These are phyloP conservation scores for Eimeria acervulina DNA, from an alignment of 169 alveolate species.

Conservation along the genomic window DNA sequence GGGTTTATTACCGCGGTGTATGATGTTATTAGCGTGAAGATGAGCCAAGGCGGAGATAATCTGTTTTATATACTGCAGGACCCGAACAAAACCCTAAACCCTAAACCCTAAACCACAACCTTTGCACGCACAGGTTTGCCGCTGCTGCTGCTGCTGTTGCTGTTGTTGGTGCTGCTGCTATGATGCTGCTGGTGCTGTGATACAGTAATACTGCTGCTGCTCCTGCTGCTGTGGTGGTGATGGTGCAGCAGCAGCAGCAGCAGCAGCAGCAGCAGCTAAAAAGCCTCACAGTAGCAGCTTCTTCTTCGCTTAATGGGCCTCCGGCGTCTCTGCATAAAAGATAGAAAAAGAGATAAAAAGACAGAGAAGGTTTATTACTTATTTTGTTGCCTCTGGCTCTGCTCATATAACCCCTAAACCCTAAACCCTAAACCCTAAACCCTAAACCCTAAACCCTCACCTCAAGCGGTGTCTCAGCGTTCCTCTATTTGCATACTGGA, in stretches of 20 bases:
- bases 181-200: too few relatives aligned
- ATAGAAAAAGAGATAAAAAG: too few relatives aligned
- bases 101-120: too few relatives aligned
- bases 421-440: neutral
- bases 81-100: neutral
- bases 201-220: too few relatives aligned
- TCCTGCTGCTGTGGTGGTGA: too few relatives aligned
- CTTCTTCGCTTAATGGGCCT: slow-evolving; percentile 26
- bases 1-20: neutral
- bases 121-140: too few relatives aligned
- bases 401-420: too few relatives aligned
- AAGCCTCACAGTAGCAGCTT: neutral
- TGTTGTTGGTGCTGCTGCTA: too few relatives aligned
- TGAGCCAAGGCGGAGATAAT: slow-evolving; percentile 32
- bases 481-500: slow-evolving; percentile 57
- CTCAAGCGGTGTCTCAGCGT: slow-evolving; percentile 56
- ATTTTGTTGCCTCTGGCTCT: too few relatives aligned
- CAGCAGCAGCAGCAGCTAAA: neutral
- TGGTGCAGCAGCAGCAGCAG: neutral
- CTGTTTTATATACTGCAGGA: slow-evolving; percentile 33
- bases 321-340: neutral
- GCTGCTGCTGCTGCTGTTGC: neutral
- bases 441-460: slow-evolving; percentile 25
- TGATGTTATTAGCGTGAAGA: slow-evolving; percentile 39
- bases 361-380: too few relatives aligned